Evolutionary conservation across 495 filamentous ascomycete species (phyloP), one percentile per base, ranked within the genome.

Genomic region (Podospora bellae-mahoneyi): DNA sequence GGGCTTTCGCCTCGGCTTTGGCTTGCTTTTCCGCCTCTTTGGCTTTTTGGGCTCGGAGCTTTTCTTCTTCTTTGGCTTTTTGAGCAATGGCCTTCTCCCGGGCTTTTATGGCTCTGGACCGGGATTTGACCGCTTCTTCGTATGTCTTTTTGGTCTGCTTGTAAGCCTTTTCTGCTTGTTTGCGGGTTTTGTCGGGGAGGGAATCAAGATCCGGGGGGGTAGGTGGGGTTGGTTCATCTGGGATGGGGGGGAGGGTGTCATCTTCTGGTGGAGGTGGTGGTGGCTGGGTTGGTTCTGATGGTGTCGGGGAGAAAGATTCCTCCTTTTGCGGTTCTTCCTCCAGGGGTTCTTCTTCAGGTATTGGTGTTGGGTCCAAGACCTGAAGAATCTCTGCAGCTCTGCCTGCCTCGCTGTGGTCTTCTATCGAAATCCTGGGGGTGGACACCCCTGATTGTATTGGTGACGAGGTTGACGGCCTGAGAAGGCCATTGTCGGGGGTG

Each of bases 141-240:
- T 89, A 89, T 4, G 79, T 78, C 71, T 91, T 92, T 32, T 84
- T 72, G 0, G 76, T 81, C 19, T 78, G 80, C 66, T 81, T 83
- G 62, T 87, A 84, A 66, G 90, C 85, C 67, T 86, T 89, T 72
- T 89, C 85, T 3, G 86, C 89, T 39, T 85, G 80, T 72, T 90
- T 92, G 18, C 86, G 86, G 23, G 83, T 74, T 20, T 89, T 89
- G 75, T 91, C 86, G 1, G 79, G 73, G 68, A 85, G 86, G 61
- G 76, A 73, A 28, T 80, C 77, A 3, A 87, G 69, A 72, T 90
- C 81, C 5, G 86, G 79, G 1, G 73, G 65, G 16, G 76, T 70
- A 0, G 84, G 84, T 16, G 79, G 76, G 2, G 67, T 23, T 59
- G 81, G 85, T 10, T 80, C 65, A 30, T 75, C 70, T 13, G 84